These are phyloP conservation scores for Lagenaria siceraria DNA, from an alignment of 306 rosid species.

Conservation along the genomic window DNA sequence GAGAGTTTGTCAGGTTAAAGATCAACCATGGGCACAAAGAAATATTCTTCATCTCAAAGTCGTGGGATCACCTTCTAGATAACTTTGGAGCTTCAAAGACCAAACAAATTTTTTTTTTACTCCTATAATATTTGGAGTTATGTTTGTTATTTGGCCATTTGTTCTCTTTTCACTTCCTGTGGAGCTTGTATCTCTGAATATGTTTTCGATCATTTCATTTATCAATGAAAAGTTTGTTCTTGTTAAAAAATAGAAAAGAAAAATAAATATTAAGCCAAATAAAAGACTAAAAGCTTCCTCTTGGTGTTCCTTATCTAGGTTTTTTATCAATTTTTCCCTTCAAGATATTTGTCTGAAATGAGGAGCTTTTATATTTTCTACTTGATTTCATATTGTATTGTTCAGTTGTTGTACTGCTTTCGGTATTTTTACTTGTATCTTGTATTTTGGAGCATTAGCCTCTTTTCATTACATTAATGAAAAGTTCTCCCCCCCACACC, in stretches of 20 bases:
- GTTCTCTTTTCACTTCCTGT: not conserved
- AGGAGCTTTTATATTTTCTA: no score
- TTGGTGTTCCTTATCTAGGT: no score
- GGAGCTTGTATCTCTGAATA: not conserved
- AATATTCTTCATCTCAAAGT: not conserved
- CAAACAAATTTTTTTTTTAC: not conserved
- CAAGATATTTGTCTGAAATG: no score
- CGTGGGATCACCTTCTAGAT: not conserved
- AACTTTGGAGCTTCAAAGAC: not conserved
- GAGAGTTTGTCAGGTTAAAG: not conserved
- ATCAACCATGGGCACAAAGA: not conserved
- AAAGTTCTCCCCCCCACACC: no score
- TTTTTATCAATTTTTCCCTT: no score
- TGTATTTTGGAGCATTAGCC: no score
- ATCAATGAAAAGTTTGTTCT: not conserved
- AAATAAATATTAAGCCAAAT: not conserved
- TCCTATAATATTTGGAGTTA: not conserved
- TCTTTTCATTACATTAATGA: no score
- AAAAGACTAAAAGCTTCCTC: no score
- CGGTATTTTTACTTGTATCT: no score
- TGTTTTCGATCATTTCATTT: not conserved
- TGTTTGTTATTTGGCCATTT: not conserved
- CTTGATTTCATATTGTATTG: no score
- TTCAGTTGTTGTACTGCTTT: no score
- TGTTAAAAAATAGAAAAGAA: not conserved